phyloP scores from a whole-genome alignment of 345 rosid species.

The Alliaria petiolata region DNA sequence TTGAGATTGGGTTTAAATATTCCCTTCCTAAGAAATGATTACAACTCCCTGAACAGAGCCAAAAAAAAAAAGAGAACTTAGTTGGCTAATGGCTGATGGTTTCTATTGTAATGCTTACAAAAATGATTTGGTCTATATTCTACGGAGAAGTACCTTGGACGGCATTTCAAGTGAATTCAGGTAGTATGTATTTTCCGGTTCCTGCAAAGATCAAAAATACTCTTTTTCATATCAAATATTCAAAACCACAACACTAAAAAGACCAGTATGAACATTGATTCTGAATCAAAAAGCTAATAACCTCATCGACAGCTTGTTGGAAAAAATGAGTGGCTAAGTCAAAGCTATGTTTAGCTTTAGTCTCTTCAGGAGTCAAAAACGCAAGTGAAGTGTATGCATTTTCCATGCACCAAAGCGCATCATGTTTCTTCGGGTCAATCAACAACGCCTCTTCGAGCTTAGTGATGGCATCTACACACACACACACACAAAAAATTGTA shows the following conservation, averaged over 20 bases:
- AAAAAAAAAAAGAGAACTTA: not conserved
- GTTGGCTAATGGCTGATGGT: not conserved
- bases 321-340: slow-evolving; percentile 64
- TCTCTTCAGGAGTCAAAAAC: slow-evolving; percentile 61
- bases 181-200: slow-evolving; percentile 68
- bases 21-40: not conserved
- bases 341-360: slow-evolving; percentile 57
- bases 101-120: too few relatives aligned
- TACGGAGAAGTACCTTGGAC: slow-evolving; percentile 50
- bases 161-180: slow-evolving; percentile 67
- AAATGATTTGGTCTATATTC: not conserved
- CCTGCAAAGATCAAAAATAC: slow-evolving; percentile 39
- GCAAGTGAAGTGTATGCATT: slow-evolving; percentile 81
- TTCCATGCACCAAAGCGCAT: slow-evolving; percentile 83
- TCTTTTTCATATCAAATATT: not conserved
- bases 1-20: not conserved
- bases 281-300: slow-evolving; percentile 6
- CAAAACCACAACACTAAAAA: not conserved
- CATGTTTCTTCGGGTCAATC: slow-evolving; percentile 56
- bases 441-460: slow-evolving; percentile 86
- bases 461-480: slow-evolving; percentile 57
- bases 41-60: not conserved
- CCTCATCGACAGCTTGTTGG: slow-evolving; percentile 76
- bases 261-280: not conserved
- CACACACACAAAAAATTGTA: not conserved